These are phyloP conservation scores for Amylostereum areolatum DNA, from an alignment of 1,284 basidiomycete genomes.

Conservation along the genomic window DNA sequence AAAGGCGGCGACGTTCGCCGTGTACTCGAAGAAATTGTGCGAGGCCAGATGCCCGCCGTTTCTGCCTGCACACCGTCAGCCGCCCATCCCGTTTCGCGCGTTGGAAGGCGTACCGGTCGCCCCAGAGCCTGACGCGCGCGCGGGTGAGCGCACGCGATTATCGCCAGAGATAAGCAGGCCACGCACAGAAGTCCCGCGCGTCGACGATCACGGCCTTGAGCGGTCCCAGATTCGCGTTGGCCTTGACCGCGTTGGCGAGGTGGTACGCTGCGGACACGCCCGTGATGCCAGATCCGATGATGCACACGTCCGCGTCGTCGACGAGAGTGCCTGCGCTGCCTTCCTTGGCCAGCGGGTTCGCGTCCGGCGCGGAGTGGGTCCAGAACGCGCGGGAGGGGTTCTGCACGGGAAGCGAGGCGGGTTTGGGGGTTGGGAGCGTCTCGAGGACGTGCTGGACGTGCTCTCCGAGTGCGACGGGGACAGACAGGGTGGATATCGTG, in stretches of 20 bases:
- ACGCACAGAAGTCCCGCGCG: slow-evolving; percentile 74
- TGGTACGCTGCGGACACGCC: slow-evolving; percentile 70
- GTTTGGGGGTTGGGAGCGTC: not conserved
- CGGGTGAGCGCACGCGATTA: not conserved
- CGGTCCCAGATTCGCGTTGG: slow-evolving; percentile 7
- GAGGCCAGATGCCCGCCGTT: slow-evolving; percentile 77
- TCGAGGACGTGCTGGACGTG: slow-evolving; percentile 3
- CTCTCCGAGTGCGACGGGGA: not conserved
- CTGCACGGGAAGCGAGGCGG: slow-evolving; percentile 23
- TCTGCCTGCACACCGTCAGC: slow-evolving; percentile 38
- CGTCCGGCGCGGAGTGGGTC: slow-evolving; percentile 46
- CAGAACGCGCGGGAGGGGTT: slow-evolving; percentile 70
- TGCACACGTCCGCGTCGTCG: slow-evolving; percentile 59
- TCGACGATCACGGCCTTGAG: slow-evolving; percentile 59
- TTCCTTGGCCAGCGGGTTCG: slow-evolving; percentile 56
- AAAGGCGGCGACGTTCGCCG: slow-evolving; percentile 27
- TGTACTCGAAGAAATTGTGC: slow-evolving; percentile 41
- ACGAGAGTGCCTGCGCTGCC: slow-evolving; percentile 58
- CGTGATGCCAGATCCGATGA: slow-evolving; percentile 75
- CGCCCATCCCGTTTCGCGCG: too few relatives aligned
- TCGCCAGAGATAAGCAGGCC: not conserved
- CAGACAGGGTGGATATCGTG: not conserved
- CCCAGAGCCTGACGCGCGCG: slow-evolving; percentile 53
- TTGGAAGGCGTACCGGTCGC: slow-evolving; percentile 53
- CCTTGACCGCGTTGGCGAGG: slow-evolving; percentile 37